Evolutionary conservation across 2,329 filamentous ascomycete genomes (phyloP), one percentile per base, ranked within the genome.

Genomic region (Knoxdaviesia capensis): DNA sequence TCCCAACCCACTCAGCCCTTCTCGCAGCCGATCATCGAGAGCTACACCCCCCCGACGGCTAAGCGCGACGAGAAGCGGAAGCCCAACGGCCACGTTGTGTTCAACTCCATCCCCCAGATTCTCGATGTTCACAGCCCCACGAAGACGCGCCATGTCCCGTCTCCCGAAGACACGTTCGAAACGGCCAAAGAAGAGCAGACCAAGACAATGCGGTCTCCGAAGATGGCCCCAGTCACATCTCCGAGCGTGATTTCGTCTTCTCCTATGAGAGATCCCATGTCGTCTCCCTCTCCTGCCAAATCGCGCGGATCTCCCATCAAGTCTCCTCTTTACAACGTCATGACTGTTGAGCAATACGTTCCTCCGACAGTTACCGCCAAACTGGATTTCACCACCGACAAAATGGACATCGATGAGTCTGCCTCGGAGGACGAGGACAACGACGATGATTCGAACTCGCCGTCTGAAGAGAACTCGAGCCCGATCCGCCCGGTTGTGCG

Each of bases 401-500:
- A 40, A 11, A 35, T 41, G 20, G 20, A 20, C 20, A 20, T 20
- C 20, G 20, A 41, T 45, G 43, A 44, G 42, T 10, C 39, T 39
- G 32, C 39, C 5, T n/a, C 42, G 11, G 44, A 47, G 28, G 44
- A 47, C 20, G 46, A 51, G n/a, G 50, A 59, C 31, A 52, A 56
- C 10, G 53, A 56, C 39, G 68, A 71, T 35, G 71, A 71, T 46
- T 59, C 60, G 28, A 63, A 66, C 46, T 68, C 64, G 1, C 84
- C 81, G 0, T 20, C 20, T 20, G 20, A 20, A 20, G 20, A 20
- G 20, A 20, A 20, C 20, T 20, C 20, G 20, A 87, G 80, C 50
- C 82, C 82, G 0, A 74, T 81, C 40, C 71, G 83, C 49, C 80
- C 80, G 2, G 66, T 83, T 31, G 71, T 92, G 49, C 78, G 88